Evolutionary conservation across 2,329 filamentous ascomycete species (phyloP).

Genomic region (Epichloe hybrida): DNA sequence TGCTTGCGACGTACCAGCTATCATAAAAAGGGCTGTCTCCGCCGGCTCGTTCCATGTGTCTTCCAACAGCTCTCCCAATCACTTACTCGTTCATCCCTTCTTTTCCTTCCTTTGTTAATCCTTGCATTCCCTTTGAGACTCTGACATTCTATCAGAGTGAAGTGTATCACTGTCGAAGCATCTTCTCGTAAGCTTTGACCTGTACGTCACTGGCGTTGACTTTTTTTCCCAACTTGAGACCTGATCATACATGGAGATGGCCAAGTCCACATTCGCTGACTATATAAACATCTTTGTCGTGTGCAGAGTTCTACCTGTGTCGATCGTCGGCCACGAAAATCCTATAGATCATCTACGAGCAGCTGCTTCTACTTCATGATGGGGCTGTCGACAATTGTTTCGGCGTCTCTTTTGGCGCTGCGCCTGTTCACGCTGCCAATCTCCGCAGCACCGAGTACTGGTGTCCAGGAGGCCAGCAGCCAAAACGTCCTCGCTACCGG

Average conservation of each 20-base stretch:
- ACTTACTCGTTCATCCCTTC: neutral
- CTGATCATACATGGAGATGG: neutral
- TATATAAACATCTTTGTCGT: neutral
- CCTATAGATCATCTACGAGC: neutral
- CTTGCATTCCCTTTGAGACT: neutral
- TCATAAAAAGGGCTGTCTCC: neutral
- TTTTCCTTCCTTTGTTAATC: neutral
- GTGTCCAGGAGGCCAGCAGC: constrained; percentile 6
- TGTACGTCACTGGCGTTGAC: neutral
- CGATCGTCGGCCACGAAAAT: neutral
- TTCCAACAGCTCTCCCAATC: neutral
- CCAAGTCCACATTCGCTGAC: neutral
- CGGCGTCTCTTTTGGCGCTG: constrained; percentile 29
- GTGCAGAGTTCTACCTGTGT: neutral
- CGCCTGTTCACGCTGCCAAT: constrained; percentile 24
- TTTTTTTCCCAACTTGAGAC: neutral
- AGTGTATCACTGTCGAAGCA: neutral
- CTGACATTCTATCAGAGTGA: neutral
- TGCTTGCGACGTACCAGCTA: neutral
- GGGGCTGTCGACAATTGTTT: constrained; percentile 30
- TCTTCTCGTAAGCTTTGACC: neutral
- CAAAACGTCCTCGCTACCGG: constrained; percentile 12
- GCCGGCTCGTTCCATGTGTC: neutral
- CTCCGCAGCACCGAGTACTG: constrained; percentile 18
- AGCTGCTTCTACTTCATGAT: constrained; percentile 27